Percentiles rank a stretch among this genome's conserved stretches.
Evolutionary conservation across 2,329 filamentous ascomycete species (phyloP).

Genomic region (Hypomyces perniciosus): DNA sequence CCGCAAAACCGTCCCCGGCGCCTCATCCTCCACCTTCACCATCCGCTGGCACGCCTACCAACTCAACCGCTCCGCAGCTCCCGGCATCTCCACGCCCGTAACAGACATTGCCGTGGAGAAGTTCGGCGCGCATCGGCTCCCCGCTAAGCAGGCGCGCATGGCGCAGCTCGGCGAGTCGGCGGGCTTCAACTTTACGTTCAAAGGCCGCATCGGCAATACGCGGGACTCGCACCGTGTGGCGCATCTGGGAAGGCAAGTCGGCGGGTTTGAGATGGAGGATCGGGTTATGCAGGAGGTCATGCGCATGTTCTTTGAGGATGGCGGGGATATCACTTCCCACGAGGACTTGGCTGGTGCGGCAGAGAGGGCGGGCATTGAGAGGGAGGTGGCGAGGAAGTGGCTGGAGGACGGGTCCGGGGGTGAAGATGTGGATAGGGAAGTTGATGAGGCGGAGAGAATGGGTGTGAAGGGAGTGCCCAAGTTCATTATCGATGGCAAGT

Average conservation of each 20-base stretch:
- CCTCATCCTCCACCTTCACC: constrained; percentile 59
- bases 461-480: constrained; percentile 64
- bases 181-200: constrained; percentile 68
- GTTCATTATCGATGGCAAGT: constrained; percentile 64
- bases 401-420: constrained; percentile 50
- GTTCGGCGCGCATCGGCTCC: constrained; percentile 59
- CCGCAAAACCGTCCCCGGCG: constrained; percentile 54
- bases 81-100: constrained; percentile 38
- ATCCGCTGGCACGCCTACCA: constrained; percentile 77
- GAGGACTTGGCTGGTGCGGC: constrained; percentile 48
- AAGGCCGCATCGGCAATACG: constrained; percentile 68
- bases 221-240: constrained; percentile 73
- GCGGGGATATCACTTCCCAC: constrained; percentile 55
- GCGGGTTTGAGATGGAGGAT: constrained; percentile 42
- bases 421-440: constrained; percentile 51
- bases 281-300: constrained; percentile 58
- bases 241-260: constrained; percentile 55
- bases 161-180: constrained; percentile 52
- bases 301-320: constrained; percentile 58
- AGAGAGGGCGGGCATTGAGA: constrained; percentile 47
- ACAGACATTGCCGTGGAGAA: constrained; percentile 50
- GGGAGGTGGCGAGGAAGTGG: constrained; percentile 47
- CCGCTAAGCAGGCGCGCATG: constrained; percentile 53
- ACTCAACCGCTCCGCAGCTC: constrained; percentile 41
- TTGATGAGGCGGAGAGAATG: constrained; percentile 43